Percentiles rank a stretch among this genome's conserved stretches.
These are phyloP conservation scores for Chrysoporthe austroafricana DNA, from an alignment of 2,329 filamentous ascomycete genomes.

Conservation along the genomic window DNA sequence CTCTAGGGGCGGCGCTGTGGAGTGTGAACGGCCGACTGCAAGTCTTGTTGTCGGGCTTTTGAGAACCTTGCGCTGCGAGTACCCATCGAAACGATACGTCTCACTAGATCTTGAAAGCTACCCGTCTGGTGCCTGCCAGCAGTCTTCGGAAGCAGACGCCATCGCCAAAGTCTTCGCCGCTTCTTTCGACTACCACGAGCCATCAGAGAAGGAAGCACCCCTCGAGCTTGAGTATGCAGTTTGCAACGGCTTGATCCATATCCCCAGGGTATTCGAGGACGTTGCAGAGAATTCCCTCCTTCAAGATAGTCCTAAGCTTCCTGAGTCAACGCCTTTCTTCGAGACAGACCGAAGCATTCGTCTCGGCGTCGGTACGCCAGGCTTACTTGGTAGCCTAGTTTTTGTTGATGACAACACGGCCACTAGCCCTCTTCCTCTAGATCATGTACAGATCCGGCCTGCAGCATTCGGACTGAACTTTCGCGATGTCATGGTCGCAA, in stretches of 20 bases:
- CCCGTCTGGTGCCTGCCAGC: too few relatives aligned
- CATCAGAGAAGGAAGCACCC: too few relatives aligned
- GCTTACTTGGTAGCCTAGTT: neutral
- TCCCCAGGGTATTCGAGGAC: slow-evolving; percentile 35
- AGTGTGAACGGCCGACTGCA: slow-evolving; percentile 26
- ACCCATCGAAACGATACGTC: slow-evolving; percentile 29
- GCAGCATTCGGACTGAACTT: slow-evolving; percentile 43
- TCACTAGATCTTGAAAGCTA: slow-evolving; percentile 31
- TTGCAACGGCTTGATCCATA: too few relatives aligned
- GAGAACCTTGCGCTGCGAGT: slow-evolving; percentile 32
- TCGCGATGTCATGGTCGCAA: slow-evolving; percentile 42
- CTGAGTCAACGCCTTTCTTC: too few relatives aligned
- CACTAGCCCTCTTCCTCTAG: slow-evolving; percentile 3
- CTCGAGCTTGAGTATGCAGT: too few relatives aligned
- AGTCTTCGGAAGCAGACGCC: neutral
- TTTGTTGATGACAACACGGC: neutral
- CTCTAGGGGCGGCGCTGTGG: slow-evolving; percentile 26
- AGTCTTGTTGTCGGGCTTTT: slow-evolving; percentile 33
- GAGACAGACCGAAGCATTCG: too few relatives aligned
- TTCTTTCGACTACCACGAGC: too few relatives aligned
- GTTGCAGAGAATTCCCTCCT: slow-evolving; percentile 9
- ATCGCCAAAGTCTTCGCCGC: slow-evolving; percentile 17
- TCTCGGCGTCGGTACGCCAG: neutral
- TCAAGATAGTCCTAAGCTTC: too few relatives aligned
- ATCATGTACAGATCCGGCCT: neutral